Conservation (phyloP, 805 yeast genomes). For the Sugiyamaella americana region DNA sequence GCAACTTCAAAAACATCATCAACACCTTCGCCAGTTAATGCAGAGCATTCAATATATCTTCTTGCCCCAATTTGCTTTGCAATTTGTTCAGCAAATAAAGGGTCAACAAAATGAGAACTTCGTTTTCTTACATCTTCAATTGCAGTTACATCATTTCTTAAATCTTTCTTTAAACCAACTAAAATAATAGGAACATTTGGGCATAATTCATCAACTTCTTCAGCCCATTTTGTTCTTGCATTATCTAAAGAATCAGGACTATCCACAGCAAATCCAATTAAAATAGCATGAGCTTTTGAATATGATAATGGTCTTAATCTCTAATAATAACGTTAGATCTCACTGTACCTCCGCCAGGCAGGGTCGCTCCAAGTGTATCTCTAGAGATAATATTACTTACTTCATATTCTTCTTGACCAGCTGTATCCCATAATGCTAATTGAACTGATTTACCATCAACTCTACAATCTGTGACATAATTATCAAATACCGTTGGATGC, state of each 20-base stretch:
- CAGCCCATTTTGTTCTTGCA: conserved; percentile 81
- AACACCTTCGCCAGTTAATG: conserved; percentile 90
- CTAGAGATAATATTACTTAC: conserved; percentile 14
- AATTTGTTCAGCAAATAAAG: conserved; percentile 55
- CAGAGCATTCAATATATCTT: conserved; percentile 79
- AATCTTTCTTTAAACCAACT: conserved; percentile 81
- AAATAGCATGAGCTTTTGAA: conserved; percentile 76
- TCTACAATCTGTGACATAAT: conserved; percentile 88
- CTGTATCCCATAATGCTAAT: conserved; percentile 90
- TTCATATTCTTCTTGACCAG: conserved; percentile 95
- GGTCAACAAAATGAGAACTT: conserved; percentile 46
- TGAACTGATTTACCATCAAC: conserved; percentile 91
- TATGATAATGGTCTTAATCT: conserved; percentile 83
- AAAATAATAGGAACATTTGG: conserved; percentile 72
- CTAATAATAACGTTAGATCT: conserved; percentile 12
- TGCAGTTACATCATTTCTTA: conserved; percentile 43
- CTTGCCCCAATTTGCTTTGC: conserved; percentile 80
- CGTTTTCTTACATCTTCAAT: conserved; percentile 33
- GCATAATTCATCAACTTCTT: conserved; percentile 73
- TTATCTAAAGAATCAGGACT: conserved; percentile 79
- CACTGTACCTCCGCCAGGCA: neutral
- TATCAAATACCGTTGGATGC: conserved; percentile 92
- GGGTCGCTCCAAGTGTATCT: neutral
- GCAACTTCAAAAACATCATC: conserved; percentile 92
- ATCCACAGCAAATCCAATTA: conserved; percentile 82